Base-by-base conservation (phyloP, 2,329 filamentous ascomycete species). In the Tolypocladium nubicola region DNA sequence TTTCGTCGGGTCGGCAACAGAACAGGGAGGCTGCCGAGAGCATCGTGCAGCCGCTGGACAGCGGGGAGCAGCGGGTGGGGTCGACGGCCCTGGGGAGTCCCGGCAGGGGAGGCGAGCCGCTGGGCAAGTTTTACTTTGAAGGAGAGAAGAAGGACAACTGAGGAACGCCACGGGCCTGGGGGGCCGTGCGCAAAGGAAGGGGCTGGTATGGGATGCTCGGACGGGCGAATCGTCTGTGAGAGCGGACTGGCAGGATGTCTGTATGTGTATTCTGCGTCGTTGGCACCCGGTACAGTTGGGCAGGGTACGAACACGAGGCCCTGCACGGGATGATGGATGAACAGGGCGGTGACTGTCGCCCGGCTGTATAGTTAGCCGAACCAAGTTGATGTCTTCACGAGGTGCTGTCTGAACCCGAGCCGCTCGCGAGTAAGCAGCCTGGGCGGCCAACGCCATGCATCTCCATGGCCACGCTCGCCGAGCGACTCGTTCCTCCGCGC, bases 111-210 rank as follows among this genome's bases (percentile, higher is more conserved):
- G 76, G 71, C 6, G 76, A 78, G 52, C 67, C 76, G 13, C 63
- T 85, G 55, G 83, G 82, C 16, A 79, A 78, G 60, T 84, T 85
- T 63, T 83, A 81, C 61, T 86, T 85, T 63, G 84, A 86, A 65
- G 76, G 78, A 14, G 74, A 75, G 61, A 72, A 71, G 53, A 56
- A 58, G 47, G 58, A 58, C 35, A 58, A 63, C 3, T 64, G 50
- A 61, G 23, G 13, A 26, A 26, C n/a, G 26, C 45, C 9, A 19
- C 45, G 13, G 6, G 21, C 3, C 14, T 9, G 9, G 7, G 45
- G 33, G 35, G 35, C 4, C 13, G 35, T 45, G 26, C 9, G 45
- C 13, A 30, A 10, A 19, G 43, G 23, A 7, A 16, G 4, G 7
- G 14, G 45, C 41, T 45, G 30, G 10, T 23, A 49, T 19, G 45